Base-by-base conservation (phyloP, 495 filamentous ascomycete species). In the Astrothelium macrocarpum region DNA sequence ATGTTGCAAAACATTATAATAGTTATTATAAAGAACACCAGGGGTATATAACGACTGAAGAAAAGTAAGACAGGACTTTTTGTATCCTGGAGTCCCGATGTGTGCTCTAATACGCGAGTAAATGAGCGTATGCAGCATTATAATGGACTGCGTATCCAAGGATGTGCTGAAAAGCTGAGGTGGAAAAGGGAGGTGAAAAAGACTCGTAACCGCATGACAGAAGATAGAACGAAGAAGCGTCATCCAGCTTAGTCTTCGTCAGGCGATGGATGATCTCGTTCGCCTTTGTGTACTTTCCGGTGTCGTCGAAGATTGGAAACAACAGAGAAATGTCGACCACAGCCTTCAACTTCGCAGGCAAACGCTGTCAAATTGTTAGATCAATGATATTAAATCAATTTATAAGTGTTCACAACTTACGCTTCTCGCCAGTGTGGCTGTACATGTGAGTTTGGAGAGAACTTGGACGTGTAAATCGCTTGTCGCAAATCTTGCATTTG, bases 401-500 rank as follows among this genome's bases (percentile, higher is more conserved):
- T 53, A 64, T n/a, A 53, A 36, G 45, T 58, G n/a, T 62, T n/a
- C n/a, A n/a, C 29, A 29, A 86, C 92, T 87, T 83, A 97, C 92
- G 94, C 78, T 98, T 98, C 76, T 98, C 95, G 70, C 94, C 94
- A 59, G 94, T 98, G 74, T 98, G 94, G 74, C 91, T 96, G 77
- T 98, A 98, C 86, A 97, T 97, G 71, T 98, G 94, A 28, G 94
- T 98, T 70, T 97, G 95, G 34, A 98, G 75, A 7, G 94, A 98
- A 71, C 93, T 97, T 0, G 94, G 94, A 43, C 94, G 84, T 11
- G 94, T 97, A 75, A 98, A 98, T 9, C 94, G 85, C 84, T 98
- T 98, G 77, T 97, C 94, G 80, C 94, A 98, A 59, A 98, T 90
- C 80, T 97, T 97, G 82, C 94, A 98, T 78, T 96, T 97, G 79